Base-by-base conservation (phyloP, 495 filamentous ascomycete genomes). In the Lineolata rhizophorae region DNA sequence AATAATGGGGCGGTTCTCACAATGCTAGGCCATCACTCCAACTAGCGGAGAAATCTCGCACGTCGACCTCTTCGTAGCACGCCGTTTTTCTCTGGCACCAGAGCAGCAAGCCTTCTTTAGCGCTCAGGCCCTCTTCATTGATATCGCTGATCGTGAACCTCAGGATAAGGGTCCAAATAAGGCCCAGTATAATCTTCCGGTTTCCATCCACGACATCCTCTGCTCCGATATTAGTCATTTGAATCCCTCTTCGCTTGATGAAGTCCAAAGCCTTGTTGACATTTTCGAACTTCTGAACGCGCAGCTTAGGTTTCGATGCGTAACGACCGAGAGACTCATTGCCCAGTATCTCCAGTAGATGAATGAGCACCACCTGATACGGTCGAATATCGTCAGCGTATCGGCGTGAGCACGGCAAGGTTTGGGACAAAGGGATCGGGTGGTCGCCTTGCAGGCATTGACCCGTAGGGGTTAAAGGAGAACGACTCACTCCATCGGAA, bases 1-100 rank as follows among this genome's bases (percentile, higher is more conserved):
- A n/a, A n/a, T n/a, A 18, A 30, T 12, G 12, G 2, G 33, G 16
- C 14, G 3, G 20, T 40, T 44, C 55, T 31, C 39, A 65, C 59
- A 97, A 97, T 25, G 87, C 87, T 34, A 95, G 57, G 13, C 87
- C 87, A 52, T 97, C 76, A 44, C 94, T 97, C 87, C 87, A 97
- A 46, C 84, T 93, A 16, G 61, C 61, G 16, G 79, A 92, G 58
- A 97, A 97, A 50, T 97, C 84, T 10, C 75, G 64, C 17, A 97
- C 77, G 36, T 94, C 72, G 3, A 97, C 84, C 42, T 85, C 87
- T 35, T 93, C 83, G 49, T 97, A 97, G 52, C 87, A 95, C 10
- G 87, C 87, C 16, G 87, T 97, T 55, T 97, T 97, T 35, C 87
- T 64, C 55, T 97, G 85, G 62, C 90, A 95, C 87, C 87, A 97